Evolutionary conservation across 2,329 filamentous ascomycete species (phyloP).

Genomic region (Cordyceps tenuipes): DNA sequence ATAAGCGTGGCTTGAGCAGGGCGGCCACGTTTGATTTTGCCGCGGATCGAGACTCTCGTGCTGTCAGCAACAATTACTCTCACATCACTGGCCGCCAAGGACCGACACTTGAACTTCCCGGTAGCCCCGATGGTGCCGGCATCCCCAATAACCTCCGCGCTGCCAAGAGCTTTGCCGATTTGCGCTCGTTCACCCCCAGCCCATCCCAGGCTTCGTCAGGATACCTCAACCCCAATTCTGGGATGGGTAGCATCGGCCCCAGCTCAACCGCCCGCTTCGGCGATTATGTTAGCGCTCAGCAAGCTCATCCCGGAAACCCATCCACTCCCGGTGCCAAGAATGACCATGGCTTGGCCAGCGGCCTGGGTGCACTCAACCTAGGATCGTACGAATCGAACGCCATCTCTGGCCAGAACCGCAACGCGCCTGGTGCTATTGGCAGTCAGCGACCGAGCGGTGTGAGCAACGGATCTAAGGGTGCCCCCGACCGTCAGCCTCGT

Average conservation of each 20-base stretch:
- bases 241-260: slow-evolving; percentile 46
- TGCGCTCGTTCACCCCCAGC: slow-evolving; percentile 91
- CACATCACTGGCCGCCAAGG: slow-evolving; percentile 71
- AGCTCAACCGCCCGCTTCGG: slow-evolving; percentile 33
- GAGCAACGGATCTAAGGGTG: slow-evolving; percentile 32
- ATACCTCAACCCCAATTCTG: slow-evolving; percentile 45
- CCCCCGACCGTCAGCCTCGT: slow-evolving; percentile 55
- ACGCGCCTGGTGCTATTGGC: slow-evolving; percentile 53
- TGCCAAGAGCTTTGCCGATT: slow-evolving; percentile 92
- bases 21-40: slow-evolving; percentile 98
- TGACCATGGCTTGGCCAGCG: slow-evolving; percentile 36
- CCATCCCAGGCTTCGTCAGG: slow-evolving; percentile 79
- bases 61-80: slow-evolving; percentile 57
- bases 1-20: slow-evolving; percentile 78
- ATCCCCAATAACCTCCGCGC: slow-evolving; percentile 77
- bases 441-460: slow-evolving; percentile 51
- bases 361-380: slow-evolving; percentile 43
- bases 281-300: slow-evolving; percentile 36
- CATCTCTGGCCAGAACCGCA: slow-evolving; percentile 30
- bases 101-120: slow-evolving; percentile 80
- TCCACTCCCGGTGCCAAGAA: slow-evolving; percentile 31
- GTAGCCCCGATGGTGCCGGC: slow-evolving; percentile 56
- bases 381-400: slow-evolving; percentile 41
- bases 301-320: slow-evolving; percentile 26
- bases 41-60: slow-evolving; percentile 61